Base-by-base conservation (phyloP, 495 filamentous ascomycete genomes). In the Endocarpon pusillum region DNA sequence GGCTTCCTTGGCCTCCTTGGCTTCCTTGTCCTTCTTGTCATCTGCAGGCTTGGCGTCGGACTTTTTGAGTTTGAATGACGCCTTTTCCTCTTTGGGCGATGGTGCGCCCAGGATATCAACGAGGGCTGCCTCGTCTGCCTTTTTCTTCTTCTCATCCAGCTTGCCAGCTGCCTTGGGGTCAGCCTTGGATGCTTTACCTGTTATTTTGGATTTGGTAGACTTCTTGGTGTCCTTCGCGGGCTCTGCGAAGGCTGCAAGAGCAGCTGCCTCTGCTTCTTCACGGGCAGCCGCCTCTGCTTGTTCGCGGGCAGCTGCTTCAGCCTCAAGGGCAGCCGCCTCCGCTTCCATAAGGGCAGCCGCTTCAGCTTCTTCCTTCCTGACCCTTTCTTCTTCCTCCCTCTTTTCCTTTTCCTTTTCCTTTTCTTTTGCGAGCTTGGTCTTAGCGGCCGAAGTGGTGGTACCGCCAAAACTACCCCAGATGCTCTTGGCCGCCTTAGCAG, bases 381-480 rank as follows among this genome's bases (percentile, higher is more conserved):
- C 41, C 0, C 36, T 27, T 22, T 34, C 36, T 8, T 42, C 41
- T 19, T 38, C 42, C 21, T 55, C 48, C 21, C 41, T 43, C 5
- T 14, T 31, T 5, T 35, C 29, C 35, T 38, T 47, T 14, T 37
- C 40, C 32, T 49, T 53, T 20, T 54, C 53, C 16, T 55, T 47
- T 0, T 58, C 49, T 30, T 53, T 55, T 20, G 51, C 50, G 39
- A 59, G 58, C 4, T 48, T 53, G 24, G 42, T 15, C 38, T 61
- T 60, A 20, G 53, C 35, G 31, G 53, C 55, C 19, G 49, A 36
- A 18, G 49, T 43, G 4, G 55, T 40, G 7, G 59, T 53, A 19
- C 42, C 52, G 4, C 57, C 58, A 10, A 62, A 48, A 27, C 42
- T 49, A 25, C 58, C 55, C 65, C 65, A 69, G 37, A 64, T 67